Conservation (phyloP, 73 alveolate genomes). For the Halteria grandinella region DNA sequence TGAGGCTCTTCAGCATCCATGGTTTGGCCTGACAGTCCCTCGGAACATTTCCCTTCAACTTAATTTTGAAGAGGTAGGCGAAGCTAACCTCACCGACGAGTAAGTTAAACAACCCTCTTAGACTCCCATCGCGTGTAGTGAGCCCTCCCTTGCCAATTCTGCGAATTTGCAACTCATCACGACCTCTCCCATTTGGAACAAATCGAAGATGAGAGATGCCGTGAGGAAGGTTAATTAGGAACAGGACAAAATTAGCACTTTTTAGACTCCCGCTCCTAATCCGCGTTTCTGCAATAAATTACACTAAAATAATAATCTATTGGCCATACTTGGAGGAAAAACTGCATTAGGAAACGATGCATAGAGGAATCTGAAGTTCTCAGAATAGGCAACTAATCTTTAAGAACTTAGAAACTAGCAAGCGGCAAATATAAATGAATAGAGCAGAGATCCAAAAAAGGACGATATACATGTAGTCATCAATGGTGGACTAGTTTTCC, state of each 20-base stretch:
- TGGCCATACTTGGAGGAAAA: too few species aligned
- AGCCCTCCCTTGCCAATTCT: too few species aligned
- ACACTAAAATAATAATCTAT: too few species aligned
- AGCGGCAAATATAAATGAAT: too few species aligned
- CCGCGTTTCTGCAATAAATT: conserved; percentile 8
- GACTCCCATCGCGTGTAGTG: too few species aligned
- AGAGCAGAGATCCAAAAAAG: not conserved
- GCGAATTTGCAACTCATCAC: conserved; percentile 22
- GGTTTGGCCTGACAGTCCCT: conserved; percentile 61
- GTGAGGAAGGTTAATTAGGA: conserved; percentile 31
- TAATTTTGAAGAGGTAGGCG: conserved; percentile 32
- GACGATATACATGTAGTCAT: too few species aligned
- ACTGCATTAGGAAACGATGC: too few species aligned
- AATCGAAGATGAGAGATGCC: conserved; percentile 43
- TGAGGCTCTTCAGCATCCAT: conserved; percentile 73
- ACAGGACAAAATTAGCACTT: conserved; percentile 21
- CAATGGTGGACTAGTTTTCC: too few species aligned
- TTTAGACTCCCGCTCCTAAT: conserved; percentile 34
- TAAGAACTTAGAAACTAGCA: too few species aligned
- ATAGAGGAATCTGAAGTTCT: too few species aligned
- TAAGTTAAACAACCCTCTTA: conserved; percentile 47
- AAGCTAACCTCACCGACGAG: conserved; percentile 27
- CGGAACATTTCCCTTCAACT: conserved; percentile 45
- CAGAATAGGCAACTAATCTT: not conserved
- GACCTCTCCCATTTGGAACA: conserved; percentile 54